Conservation (phyloP, 2,329 filamentous ascomycete genomes). For the Fusarium brachygibbosum region DNA sequence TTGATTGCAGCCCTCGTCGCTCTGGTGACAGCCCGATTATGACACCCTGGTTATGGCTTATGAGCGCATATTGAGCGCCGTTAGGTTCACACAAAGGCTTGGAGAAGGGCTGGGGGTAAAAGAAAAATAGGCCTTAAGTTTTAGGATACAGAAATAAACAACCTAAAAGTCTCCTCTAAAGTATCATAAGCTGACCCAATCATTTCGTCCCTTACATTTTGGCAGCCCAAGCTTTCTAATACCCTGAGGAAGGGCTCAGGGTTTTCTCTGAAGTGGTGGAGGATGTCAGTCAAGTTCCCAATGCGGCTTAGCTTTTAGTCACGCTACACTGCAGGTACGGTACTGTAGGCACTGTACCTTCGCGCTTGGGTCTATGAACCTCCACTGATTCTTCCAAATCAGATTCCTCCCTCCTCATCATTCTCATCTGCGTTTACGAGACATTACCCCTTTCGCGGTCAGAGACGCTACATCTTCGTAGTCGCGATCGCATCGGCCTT, state of each 20-base stretch:
- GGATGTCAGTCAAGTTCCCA: constrained; percentile 36
- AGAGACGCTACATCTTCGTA: constrained; percentile 24
- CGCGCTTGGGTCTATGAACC: constrained; percentile 38
- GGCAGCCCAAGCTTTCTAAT: too few species aligned
- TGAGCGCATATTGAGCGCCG: too few species aligned
- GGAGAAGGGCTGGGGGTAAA: not conserved
- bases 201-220: too few species aligned
- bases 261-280: constrained; percentile 27
- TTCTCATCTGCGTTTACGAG: constrained; percentile 36
- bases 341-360: constrained; percentile 34
- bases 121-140: not conserved
- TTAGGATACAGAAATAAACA: too few species aligned
- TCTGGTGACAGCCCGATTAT: too few species aligned
- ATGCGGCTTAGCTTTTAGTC: constrained; percentile 40
- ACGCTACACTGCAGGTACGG: constrained; percentile 44
- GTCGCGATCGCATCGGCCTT: constrained; percentile 27
- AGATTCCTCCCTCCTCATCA: constrained; percentile 37
- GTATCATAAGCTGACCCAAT: too few species aligned
- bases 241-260: constrained; percentile 2
- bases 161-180: too few species aligned
- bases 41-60: too few species aligned
- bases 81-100: not conserved
- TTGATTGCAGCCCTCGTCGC: not conserved
- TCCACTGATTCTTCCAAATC: constrained; percentile 36
- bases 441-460: constrained; percentile 34